Evolutionary conservation across 169 alveolate genomes (phyloP), one percentile per base, ranked within the genome.

Genomic region (Plasmodium vinckei): DNA sequence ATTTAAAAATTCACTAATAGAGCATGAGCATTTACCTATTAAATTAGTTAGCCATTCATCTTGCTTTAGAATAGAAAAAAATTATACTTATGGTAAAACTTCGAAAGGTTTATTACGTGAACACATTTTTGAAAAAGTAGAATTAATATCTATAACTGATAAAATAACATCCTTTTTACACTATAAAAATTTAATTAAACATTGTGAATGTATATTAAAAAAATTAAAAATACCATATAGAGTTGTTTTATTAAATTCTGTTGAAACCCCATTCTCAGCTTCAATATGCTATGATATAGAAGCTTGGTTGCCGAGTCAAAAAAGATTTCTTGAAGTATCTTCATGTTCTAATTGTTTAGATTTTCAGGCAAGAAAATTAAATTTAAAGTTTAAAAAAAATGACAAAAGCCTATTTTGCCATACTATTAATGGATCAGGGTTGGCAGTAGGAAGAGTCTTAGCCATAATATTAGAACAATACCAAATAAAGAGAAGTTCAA

Each of bases 81-180:
- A 92, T 79, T 19, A 42, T 51, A 92, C 92, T 42, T 92, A 94
- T 72, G 96, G 96, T 9, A 75, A 88, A 69, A 75, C 91, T 44
- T 82, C 96, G 15, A 88, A 94, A 56, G 96, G 96, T 13, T 88
- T 94, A 49, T 88, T 94, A 64, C 86, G 96, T 54, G 92, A 92
- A 60, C 94, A 90, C 71, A 94, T 92, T 75, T 94, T 94, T 73
- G 95, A 93, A 63, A 94, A 94, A 53, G 94, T 94, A 3, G 96
- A 94, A 73, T 79, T 94, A 77, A 54, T 94, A 17, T 60, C 88
- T 49, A 86, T 94, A 12, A 72, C 91, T 49, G 94, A 87, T 82
- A 69, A 69, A 44, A 70, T 42, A 19, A 69, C 54, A 9, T 89
- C 94, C 42, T 60, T 19, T 60, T 27, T 57, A 65, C 89, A 67